phyloP scores from a whole-genome alignment of 1,284 basidiomycete genomes.

The Exobasidium cylindrosporum region DNA sequence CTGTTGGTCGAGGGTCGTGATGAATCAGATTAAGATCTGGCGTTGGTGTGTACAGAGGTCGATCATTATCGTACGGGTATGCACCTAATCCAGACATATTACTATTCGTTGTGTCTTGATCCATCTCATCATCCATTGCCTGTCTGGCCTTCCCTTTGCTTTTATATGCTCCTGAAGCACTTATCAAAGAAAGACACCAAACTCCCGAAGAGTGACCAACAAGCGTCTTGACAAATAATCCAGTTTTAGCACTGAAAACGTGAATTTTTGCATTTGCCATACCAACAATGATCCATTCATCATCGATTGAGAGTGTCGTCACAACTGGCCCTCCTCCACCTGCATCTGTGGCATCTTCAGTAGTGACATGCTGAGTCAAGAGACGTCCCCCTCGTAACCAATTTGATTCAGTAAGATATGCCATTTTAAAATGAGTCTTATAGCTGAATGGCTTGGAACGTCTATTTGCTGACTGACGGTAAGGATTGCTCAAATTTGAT shows the following conservation, averaged over 20 bases:
- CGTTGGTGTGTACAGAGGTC: constrained; percentile 1
- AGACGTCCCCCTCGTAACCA: constrained; percentile 80
- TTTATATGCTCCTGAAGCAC: constrained; percentile 4
- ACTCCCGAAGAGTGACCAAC: constrained; percentile 84
- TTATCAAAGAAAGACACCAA: constrained; percentile 79
- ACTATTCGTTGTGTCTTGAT: neutral
- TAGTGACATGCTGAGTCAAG: constrained; percentile 67
- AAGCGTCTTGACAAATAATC: constrained; percentile 73
- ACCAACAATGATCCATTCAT: constrained; percentile 81
- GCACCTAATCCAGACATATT: neutral
- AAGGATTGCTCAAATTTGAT: neutral
- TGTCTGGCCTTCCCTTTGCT: neutral
- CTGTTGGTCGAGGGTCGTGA: constrained; percentile 32
- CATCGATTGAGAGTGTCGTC: constrained; percentile 81
- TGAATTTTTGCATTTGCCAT: constrained; percentile 85
- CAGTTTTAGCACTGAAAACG: constrained; percentile 77
- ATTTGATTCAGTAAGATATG: constrained; percentile 74
- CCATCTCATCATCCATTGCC: neutral
- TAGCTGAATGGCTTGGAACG: constrained; percentile 61
- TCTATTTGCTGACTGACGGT: neutral
- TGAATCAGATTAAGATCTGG: constrained; percentile 31
- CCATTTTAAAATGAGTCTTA: constrained; percentile 71
- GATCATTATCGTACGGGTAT: neutral
- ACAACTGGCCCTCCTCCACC: constrained; percentile 69
- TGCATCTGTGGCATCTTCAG: constrained; percentile 17